Base-by-base conservation (phyloP, 164 flowering plant species). In the Nymphaea colorata region DNA sequence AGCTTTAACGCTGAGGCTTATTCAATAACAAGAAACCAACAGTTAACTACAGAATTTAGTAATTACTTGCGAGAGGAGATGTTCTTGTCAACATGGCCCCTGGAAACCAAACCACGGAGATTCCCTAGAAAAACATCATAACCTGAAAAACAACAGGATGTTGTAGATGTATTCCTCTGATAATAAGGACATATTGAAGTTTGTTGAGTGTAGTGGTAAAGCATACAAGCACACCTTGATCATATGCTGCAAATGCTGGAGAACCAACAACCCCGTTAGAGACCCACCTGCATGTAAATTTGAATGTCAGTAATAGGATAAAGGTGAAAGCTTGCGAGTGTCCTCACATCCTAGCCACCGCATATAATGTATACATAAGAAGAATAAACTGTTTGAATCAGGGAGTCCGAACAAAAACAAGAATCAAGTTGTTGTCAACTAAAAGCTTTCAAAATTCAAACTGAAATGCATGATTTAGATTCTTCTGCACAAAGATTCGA, bases 161-260 rank as follows among this genome's bases (percentile, higher is more conserved):
- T 43, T 12, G 66, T 6, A 25, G 36, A 25, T 25, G 36, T 25
- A 1, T 25, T 25, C 36, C 36, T 25, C 36, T 25, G 36, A 25
- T 1, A 25, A 25, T 25, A 25, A 25, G 36, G 36, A 0, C 36
- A 25, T 25, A 25, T 25, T 25, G 36, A 25, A 25, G 36, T 25
- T 25, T 25, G 36, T 25, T 25, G 1, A 25, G 36, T 25, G 36
- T 1, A 25, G 36, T 25, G 36, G 36, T 25, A 25, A 25, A 25
- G 36, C 36, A 25, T 25, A 25, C 7, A 7, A 51, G 11, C 25
- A 68, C 64, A 95, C 99, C 99, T 86, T 92, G 93, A 82, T 95
- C 99, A 73, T 74, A 94, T 43, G 99, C 99, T 66, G 99, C 99
- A 85, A 94, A 94, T 60, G 96, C 98, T 72, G 99, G 99, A 78